Base-by-base conservation (phyloP, 163 green algal genomes). In the Chlamydomonas reinhardtii region DNA sequence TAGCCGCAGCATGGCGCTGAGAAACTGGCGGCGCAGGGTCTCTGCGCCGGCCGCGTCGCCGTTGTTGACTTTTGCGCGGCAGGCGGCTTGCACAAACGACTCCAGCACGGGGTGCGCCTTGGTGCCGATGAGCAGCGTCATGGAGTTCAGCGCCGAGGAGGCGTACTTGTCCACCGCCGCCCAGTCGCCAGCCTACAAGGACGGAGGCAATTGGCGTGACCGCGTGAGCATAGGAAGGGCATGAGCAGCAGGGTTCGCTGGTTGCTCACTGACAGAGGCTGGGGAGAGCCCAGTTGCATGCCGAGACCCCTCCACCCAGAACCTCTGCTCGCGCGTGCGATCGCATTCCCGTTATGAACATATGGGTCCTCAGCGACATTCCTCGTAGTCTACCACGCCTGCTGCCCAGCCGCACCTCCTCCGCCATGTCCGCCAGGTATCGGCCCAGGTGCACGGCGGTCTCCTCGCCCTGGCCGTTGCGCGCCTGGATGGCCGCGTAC, bases 401-500 rank as follows among this genome's bases (percentile, higher is more conserved):
- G n/a, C 70, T 35, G 39, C 39, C 5, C 39, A 14, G 39, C 39
- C 39, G 39, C 69, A 73, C 80, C 80, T 86, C 80, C 70, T 86
- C 80, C 19, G 54, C 54, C 54, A 86, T 35, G 56, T 79, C 80
- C 25, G 80, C 80, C 35, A 86, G 70, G 16, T 59, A 48, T 1
- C 69, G 69, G 16, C 70, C 80, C 54, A 86, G 56, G 56, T 86
- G 80, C 34, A 86, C 79, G 12, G 80, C 80, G 19, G 69, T 79
- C 70, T 78, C 80, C 80, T 86, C 69, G 34, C 70, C 80, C 4
- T 24, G 27, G 6, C 16, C 70, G 32, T 48, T 32, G 32, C 79
- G 79, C 69, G 68, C 20, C 43, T 48, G 24, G 8, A 39, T 43
- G 24, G 37, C 14, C 20, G 72, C 54, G 27, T 64, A 79, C 27